Evolutionary conservation across 345 rosid species (phyloP), one percentile per base, ranked within the genome.

Genomic region (Eucalyptus virginea): DNA sequence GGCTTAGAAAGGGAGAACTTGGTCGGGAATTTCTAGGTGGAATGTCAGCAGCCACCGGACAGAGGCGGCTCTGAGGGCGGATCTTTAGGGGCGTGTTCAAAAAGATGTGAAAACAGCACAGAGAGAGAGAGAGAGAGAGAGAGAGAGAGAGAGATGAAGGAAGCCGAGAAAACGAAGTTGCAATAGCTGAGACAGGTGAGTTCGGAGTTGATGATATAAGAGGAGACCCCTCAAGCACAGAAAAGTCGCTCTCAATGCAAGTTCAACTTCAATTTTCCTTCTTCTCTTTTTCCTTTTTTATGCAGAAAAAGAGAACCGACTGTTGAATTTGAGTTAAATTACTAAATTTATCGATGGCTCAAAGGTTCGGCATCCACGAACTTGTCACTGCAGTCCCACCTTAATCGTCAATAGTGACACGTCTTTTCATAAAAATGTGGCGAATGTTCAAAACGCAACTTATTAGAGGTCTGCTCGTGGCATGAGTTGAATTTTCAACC

Each of bases 101-200:
- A 77, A 77, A 42, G 85, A 77, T 77, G 85, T 40, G 85, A 11
- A 40, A 40, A 77, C 44, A 26, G 85, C 85, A 77, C 62, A 89
- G 88, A 83, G 54, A 45, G 58, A 34, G 52, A 51, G 54, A 50
- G 52, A 50, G 52, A 50, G 54, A 51, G 80, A 87, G 65, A 81
- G 86, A 89, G 72, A 32, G 40, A 48, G 48, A 83, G 65, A 30
- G 40, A 48, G 52, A 88, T 69, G 88, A 87, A 89, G 89, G 77
- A 91, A 87, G 93, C 90, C 40, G 49, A 86, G 93, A 92, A 93
- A 93, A 89, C 90, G 94, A 94, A 93, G 94, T 89, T 81, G 91
- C 90, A 89, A 91, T 86, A 86, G 47, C 47, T 40, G 85, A 21
- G 47, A 40, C 44, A 40, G 47, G 47, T 37, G 47, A 40, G 85